Base-by-base conservation (phyloP, 495 filamentous ascomycete species). In the Neurospora sp. region DNA sequence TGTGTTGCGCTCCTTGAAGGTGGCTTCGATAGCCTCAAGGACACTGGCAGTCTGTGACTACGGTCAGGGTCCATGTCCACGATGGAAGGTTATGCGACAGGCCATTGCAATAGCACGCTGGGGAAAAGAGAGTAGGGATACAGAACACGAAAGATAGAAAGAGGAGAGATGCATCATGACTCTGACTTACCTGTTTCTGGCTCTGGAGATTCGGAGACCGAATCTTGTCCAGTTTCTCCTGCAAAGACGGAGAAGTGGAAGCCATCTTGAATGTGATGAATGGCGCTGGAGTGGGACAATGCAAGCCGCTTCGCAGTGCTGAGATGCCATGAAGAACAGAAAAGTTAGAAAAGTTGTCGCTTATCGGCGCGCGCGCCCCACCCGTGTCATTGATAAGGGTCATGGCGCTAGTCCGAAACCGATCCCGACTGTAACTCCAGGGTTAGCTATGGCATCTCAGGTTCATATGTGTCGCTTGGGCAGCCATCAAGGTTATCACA, bases 151-250 rank as follows among this genome's bases (percentile, higher is more conserved):
- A 44, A 41, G 18, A 69, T 37, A 61, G 69, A 14, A 68, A 72
- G 41, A 40, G 40, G 22, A 70, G 14, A 39, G 35, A 61, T 73
- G 40, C 45, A 14, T 22, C 6, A 65, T 65, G 53, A 35, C 12
- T 35, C 31, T 65, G 53, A 83, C 85, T 76, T 83, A 95, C 93
- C 87, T 96, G 93, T 81, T 95, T 90, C 83, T 96, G 93, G 83
- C 92, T 98, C 82, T 98, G 92, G 76, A 97, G 90, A 84, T 97
- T 97, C 38, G 96, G 96, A 81, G 92, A 94, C 82, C 96, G 91
- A 79, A 98, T 97, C 87, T 94, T 97, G 81, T 95, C 92, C 77
- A 99, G 88, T 86, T 92, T 96, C 85, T 95, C 95, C 77, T 89
- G 88, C 75, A 98, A 85, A 80, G 93, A 92, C 88, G 92, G 70